These are phyloP conservation scores for Stellera chamaejasme DNA, from an alignment of 345 rosid genomes.

Conservation along the genomic window DNA sequence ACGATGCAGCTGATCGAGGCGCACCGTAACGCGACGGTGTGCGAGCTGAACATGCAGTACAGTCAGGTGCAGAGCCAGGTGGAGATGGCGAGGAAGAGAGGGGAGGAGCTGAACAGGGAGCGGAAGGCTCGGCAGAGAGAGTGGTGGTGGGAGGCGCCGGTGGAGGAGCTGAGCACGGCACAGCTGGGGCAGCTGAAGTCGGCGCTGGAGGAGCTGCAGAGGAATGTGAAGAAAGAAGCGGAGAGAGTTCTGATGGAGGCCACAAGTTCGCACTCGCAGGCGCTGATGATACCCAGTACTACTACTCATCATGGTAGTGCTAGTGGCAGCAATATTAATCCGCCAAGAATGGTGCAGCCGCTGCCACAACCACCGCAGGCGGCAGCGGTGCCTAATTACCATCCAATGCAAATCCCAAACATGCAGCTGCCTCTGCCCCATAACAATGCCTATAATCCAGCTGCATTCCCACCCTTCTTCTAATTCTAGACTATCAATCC, in stretches of 20 bases:
- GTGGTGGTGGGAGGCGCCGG: conserved; percentile 50
- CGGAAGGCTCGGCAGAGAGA: conserved; percentile 15
- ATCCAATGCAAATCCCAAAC: too few relatives aligned
- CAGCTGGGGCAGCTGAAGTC: conserved; percentile 32
- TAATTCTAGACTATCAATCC: too few relatives aligned
- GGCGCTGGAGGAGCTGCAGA: conserved; percentile 31
- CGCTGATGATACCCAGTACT: conserved; percentile 16
- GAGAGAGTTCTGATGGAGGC: conserved; percentile 17
- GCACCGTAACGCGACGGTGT: conserved; percentile 29
- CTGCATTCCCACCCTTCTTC: conserved; percentile 10
- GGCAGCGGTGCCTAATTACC: too few relatives aligned
- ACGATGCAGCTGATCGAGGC: conserved; percentile 37
- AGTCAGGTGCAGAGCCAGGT: conserved; percentile 27
- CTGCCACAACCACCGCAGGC: too few relatives aligned
- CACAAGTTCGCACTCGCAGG: conserved; percentile 7
- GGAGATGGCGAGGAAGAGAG: conserved; percentile 37
- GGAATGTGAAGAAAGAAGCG: conserved; percentile 24
- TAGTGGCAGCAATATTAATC: too few relatives aligned
- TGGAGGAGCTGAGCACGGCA: conserved; percentile 16
- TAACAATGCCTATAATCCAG: too few relatives aligned
- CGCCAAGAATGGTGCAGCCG: too few relatives aligned
- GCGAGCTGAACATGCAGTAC: conserved; percentile 31
- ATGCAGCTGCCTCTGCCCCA: too few relatives aligned
- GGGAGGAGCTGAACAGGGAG: conserved; percentile 25
- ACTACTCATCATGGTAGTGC: too few relatives aligned